Evolutionary conservation across 2,329 filamentous ascomycete species (phyloP).

Genomic region (Colletotrichum karsti): DNA sequence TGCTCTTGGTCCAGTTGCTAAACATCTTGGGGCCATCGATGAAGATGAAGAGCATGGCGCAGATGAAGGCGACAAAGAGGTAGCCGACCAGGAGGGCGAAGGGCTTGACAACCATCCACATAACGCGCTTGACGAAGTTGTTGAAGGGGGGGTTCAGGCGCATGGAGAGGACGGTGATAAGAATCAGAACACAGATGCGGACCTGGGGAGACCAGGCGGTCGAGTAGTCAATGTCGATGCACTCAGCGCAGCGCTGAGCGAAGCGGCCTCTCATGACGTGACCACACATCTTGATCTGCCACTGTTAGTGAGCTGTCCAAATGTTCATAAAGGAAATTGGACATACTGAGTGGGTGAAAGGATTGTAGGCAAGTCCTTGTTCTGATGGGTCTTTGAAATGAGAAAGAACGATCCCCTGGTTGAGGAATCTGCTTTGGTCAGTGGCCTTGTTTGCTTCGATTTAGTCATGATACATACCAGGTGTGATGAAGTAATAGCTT

Average conservation of each 20-base stretch:
- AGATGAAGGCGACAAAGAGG: background rate
- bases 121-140: background rate
- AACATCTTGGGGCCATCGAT: slow-evolving; percentile 18
- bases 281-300: background rate
- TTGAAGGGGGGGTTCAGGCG: slow-evolving; percentile 8
- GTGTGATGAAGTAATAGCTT: background rate
- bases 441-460: background rate
- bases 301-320: background rate
- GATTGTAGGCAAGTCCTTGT: background rate
- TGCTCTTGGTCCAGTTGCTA: background rate
- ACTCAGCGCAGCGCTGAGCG: background rate
- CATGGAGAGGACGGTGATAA: slow-evolving; percentile 11
- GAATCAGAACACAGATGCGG: slow-evolving; percentile 9
- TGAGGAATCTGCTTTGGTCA: background rate
- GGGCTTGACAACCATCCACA: slow-evolving; percentile 17
- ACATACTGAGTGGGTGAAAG: background rate
- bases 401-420: background rate
- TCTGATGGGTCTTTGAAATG: too few species aligned
- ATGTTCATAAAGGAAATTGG: background rate
- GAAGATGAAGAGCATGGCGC: slow-evolving; percentile 17
- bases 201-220: slow-evolving; percentile 11
- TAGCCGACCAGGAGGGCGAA: slow-evolving; percentile 15
- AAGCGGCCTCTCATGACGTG: slow-evolving; percentile 18
- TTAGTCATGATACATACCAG: background rate
- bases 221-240: background rate